A percentile compares a stretch with the other conserved stretches of the same genome.
These are phyloP conservation scores for Auricularia sp. DNA, from an alignment of 768 basidiomycete species.

Conservation along the genomic window DNA sequence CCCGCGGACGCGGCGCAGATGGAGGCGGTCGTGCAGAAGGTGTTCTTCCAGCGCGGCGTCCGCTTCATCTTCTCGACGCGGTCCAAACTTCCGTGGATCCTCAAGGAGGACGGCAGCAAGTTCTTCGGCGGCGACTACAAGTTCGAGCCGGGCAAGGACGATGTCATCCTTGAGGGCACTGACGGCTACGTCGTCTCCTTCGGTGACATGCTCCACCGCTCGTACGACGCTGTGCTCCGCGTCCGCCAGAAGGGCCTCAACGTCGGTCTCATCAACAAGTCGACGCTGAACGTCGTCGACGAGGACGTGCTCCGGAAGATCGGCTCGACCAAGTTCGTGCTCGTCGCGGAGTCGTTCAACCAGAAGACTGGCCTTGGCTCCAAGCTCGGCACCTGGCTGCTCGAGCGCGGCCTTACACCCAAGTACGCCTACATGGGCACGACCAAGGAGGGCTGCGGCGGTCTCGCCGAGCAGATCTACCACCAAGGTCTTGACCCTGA, in stretches of 20 bases:
- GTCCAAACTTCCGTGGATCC: slow-evolving; percentile 80
- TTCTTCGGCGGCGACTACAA: slow-evolving; percentile 60
- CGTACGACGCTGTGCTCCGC: slow-evolving; percentile 72
- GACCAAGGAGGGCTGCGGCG: slow-evolving; percentile 61
- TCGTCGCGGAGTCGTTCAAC: slow-evolving; percentile 79
- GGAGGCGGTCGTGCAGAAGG: slow-evolving; percentile 60
- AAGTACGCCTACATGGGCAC: slow-evolving; percentile 76
- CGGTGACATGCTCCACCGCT: slow-evolving; percentile 80
- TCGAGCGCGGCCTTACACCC: slow-evolving; percentile 73
- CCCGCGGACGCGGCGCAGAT: slow-evolving; percentile 78
- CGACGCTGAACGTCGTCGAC: slow-evolving; percentile 73
- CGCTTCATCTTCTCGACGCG: slow-evolving; percentile 87
- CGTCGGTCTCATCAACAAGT: slow-evolving; percentile 82
- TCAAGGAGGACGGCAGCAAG: slow-evolving; percentile 61
- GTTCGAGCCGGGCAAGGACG: slow-evolving; percentile 80
- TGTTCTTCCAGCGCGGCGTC: slow-evolving; percentile 75
- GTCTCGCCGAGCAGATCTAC: slow-evolving; percentile 77
- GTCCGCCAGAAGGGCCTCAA: slow-evolving; percentile 63
- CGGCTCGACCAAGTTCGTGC: slow-evolving; percentile 64
- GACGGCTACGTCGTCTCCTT: slow-evolving; percentile 78
- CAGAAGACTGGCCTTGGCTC: slow-evolving; percentile 88
- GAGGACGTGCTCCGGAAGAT: slow-evolving; percentile 70
- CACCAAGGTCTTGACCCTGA: slow-evolving; percentile 72
- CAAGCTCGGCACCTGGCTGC: slow-evolving; percentile 77
- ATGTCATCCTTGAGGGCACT: slow-evolving; percentile 65